Evolutionary conservation across 768 basidiomycete genomes (phyloP).

Genomic region (Mycena belliarum): DNA sequence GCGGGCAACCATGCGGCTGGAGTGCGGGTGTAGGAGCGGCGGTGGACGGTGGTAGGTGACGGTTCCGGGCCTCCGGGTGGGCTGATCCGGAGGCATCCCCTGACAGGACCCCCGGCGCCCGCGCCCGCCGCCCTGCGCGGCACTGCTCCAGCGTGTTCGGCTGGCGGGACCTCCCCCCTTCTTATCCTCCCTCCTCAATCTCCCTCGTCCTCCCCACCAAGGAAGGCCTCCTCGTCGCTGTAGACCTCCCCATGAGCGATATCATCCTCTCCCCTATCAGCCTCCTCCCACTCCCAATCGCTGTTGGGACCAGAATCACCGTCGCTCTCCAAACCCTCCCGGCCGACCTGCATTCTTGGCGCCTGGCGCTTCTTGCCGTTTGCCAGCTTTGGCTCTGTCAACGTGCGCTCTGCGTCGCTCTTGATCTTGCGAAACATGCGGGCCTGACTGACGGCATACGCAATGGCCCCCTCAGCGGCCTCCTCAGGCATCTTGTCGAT

Average conservation of each 20-base stretch:
- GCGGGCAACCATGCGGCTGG: too few relatives aligned
- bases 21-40: too few relatives aligned
- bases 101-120: too few relatives aligned
- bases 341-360: background rate
- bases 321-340: background rate
- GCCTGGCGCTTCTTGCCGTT: background rate
- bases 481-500: background rate
- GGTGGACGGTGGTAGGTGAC: too few relatives aligned
- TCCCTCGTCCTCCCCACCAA: background rate
- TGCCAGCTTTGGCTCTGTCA: background rate
- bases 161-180: too few relatives aligned
- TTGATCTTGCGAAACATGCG: background rate
- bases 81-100: too few relatives aligned
- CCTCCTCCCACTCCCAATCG: background rate
- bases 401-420: background rate
- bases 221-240: background rate
- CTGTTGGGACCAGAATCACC: too few relatives aligned
- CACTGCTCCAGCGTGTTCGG: too few relatives aligned
- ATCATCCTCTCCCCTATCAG: background rate
- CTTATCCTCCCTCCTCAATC: background rate
- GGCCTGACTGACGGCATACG: background rate
- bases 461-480: background rate
- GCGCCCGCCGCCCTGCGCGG: background rate
- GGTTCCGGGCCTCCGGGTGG: background rate
- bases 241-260: background rate